Evolutionary conservation across 208 protist species (phyloP).

Genomic region (Leishmania lainsoni): DNA sequence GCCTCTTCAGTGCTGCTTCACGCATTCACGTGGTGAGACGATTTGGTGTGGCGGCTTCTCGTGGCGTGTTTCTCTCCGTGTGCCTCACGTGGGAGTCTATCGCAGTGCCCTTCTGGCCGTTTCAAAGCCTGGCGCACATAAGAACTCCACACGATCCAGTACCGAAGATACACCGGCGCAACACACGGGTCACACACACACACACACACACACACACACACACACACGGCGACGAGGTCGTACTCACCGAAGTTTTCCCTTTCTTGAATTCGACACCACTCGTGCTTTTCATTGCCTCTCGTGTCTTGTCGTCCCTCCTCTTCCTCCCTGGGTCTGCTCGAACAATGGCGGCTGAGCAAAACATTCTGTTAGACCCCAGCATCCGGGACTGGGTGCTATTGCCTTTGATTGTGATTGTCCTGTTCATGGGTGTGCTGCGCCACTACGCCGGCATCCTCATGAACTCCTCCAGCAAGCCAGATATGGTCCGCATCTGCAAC

Average conservation of each 20-base stretch:
- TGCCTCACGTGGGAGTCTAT: neutral
- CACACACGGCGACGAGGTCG: neutral
- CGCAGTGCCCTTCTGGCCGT: neutral
- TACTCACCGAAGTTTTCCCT: neutral
- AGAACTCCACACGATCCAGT: neutral
- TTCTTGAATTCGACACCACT: neutral
- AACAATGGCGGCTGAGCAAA: constrained; percentile 58
- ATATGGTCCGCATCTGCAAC: constrained; percentile 66
- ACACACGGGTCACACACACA: neutral
- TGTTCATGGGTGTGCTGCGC: constrained; percentile 91
- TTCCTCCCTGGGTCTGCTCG: neutral
- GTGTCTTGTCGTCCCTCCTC: neutral
- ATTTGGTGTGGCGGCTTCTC: neutral
- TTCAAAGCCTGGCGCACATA: neutral
- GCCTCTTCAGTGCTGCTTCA: neutral
- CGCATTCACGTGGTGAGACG: neutral
- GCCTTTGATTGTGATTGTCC: constrained; percentile 93
- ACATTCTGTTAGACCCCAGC: constrained; percentile 91
- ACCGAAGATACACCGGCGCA: neutral
- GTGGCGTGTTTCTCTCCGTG: neutral
- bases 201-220: neutral
- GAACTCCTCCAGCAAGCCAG: constrained; percentile 43
- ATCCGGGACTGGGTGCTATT: constrained; percentile 97
- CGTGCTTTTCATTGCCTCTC: neutral
- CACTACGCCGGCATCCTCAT: constrained; percentile 86